Conservation (phyloP, 768 basidiomycete genomes). For the Cystobasidium onofrii region DNA sequence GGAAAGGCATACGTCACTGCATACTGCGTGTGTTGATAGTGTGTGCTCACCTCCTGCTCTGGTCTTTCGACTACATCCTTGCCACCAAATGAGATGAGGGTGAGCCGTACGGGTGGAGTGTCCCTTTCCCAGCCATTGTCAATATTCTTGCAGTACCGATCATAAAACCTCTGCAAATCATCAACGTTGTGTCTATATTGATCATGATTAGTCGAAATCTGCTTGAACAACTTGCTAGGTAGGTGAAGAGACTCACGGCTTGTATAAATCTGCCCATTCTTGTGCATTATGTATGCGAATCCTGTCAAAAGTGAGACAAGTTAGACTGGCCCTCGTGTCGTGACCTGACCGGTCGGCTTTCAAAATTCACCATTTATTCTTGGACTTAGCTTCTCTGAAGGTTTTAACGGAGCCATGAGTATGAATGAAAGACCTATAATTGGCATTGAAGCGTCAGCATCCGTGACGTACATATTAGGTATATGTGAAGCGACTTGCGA, state of each 20-base stretch:
- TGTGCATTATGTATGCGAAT: slow-evolving; percentile 23
- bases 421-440: slow-evolving; percentile 31
- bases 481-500: slow-evolving; percentile 11
- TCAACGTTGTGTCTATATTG: slow-evolving; percentile 11
- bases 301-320: background rate
- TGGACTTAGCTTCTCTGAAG: slow-evolving; percentile 29
- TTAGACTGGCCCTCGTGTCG: too few relatives aligned
- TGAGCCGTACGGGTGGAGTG: slow-evolving; percentile 35
- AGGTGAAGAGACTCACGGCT: background rate
- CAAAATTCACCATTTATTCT: slow-evolving; percentile 26
- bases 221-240: too few relatives aligned
- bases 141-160: slow-evolving; percentile 34
- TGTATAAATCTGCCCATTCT: slow-evolving; percentile 39
- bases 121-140: slow-evolving; percentile 35
- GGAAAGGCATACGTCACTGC: background rate
- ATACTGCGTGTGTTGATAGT: background rate
- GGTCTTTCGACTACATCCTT: slow-evolving; percentile 35
- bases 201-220: background rate
- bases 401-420: slow-evolving; percentile 37
- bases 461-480: too few relatives aligned
- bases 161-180: slow-evolving; percentile 36
- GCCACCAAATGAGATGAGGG: slow-evolving; percentile 32
- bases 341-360: background rate
- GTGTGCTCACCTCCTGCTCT: slow-evolving; percentile 6
- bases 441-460: background rate